phyloP scores from a whole-genome alignment of 140 eudicot genomes.

The Cichorium intybus region DNA sequence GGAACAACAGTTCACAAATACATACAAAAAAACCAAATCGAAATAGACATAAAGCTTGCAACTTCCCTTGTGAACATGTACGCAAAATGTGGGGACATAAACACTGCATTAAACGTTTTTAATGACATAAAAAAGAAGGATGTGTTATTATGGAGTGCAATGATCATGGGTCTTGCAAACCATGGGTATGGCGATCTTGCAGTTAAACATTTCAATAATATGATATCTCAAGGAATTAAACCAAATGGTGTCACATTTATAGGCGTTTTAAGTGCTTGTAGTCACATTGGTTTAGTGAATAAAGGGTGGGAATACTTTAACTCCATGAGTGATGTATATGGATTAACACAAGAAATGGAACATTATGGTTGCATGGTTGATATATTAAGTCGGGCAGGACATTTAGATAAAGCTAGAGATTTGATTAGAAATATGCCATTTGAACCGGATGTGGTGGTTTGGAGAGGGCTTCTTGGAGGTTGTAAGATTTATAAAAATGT shows the following conservation, averaged over 20 bases:
- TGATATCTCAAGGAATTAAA: slow-evolving; percentile 47
- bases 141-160: slow-evolving; percentile 42
- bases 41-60: slow-evolving; percentile 39
- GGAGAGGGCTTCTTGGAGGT: slow-evolving; percentile 57
- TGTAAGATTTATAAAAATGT: slow-evolving; percentile 42
- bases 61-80: slow-evolving; percentile 65
- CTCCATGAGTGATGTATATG: slow-evolving; percentile 33
- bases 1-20: slow-evolving; percentile 55
- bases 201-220: slow-evolving; percentile 31
- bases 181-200: slow-evolving; percentile 53
- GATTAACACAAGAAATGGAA: slow-evolving; percentile 42
- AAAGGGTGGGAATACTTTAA: slow-evolving; percentile 37
- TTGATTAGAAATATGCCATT: slow-evolving; percentile 41
- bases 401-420: slow-evolving; percentile 42
- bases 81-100: slow-evolving; percentile 58
- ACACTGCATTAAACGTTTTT: slow-evolving; percentile 41
- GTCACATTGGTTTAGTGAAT: slow-evolving; percentile 58
- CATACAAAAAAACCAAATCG: slow-evolving; percentile 27
- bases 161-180: slow-evolving; percentile 54
- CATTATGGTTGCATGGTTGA: slow-evolving; percentile 78
- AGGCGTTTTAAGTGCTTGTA: slow-evolving; percentile 61
- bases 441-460: slow-evolving; percentile 42
- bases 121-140: slow-evolving; percentile 30
- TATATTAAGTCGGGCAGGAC: slow-evolving; percentile 53
- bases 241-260: slow-evolving; percentile 49